These are phyloP conservation scores for Exophiala xenobiotica DNA, from an alignment of 2,329 filamentous ascomycete genomes.

Conservation along the genomic window DNA sequence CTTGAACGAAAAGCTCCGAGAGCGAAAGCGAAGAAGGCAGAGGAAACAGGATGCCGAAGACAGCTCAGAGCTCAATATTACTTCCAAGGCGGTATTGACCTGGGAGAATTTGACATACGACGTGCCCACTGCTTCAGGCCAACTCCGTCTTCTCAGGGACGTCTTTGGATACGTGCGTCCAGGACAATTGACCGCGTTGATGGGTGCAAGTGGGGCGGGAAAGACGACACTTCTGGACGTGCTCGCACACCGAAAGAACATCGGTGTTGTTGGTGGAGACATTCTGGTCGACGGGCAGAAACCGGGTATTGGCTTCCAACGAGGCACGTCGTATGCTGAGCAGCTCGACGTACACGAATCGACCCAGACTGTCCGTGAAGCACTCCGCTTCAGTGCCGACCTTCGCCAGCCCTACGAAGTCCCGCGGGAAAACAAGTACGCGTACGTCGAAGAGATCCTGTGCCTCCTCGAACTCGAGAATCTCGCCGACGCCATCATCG, in stretches of 20 bases:
- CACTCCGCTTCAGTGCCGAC: constrained; percentile 64
- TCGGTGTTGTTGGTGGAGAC: constrained; percentile 63
- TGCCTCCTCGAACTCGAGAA: constrained; percentile 65
- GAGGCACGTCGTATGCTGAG: constrained; percentile 64
- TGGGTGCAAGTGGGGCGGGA: constrained; percentile 65
- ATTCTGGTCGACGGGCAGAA: constrained; percentile 61
- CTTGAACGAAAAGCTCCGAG: constrained; percentile 40
- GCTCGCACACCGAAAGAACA: constrained; percentile 63
- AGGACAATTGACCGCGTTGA: constrained; percentile 51
- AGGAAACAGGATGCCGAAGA: constrained; percentile 37
- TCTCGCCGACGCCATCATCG: constrained; percentile 65
- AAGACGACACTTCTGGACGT: constrained; percentile 85
- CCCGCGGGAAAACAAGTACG: constrained; percentile 60
- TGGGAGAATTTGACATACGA: constrained; percentile 54
- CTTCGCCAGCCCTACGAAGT: constrained; percentile 61
- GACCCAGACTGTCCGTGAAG: constrained; percentile 63
- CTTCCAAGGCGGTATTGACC: constrained; percentile 56
- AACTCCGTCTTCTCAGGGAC: constrained; percentile 46
- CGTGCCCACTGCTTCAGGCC: constrained; percentile 49
- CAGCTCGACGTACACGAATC: constrained; percentile 65
- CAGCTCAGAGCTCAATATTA: constrained; percentile 51
- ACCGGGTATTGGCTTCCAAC: constrained; percentile 61
- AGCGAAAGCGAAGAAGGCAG: constrained; percentile 40
- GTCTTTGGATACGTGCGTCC: constrained; percentile 52
- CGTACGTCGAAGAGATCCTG: constrained; percentile 66